Percentiles rank a stretch among this genome's conserved stretches.
These are phyloP conservation scores for Diaporthe humulicola DNA, from an alignment of 2,329 filamentous ascomycete genomes.

Conservation along the genomic window DNA sequence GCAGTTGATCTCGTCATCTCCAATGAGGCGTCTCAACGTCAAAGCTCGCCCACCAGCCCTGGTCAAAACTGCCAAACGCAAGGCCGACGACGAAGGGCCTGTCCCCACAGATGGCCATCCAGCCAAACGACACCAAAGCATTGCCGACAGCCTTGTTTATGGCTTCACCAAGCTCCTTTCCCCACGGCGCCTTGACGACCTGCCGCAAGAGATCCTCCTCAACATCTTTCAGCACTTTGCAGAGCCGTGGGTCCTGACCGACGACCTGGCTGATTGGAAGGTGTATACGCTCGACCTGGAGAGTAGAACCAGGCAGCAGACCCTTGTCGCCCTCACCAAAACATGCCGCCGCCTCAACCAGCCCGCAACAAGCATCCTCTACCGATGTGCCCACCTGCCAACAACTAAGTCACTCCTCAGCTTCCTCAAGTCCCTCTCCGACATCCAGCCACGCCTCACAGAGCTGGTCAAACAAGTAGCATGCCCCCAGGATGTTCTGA, in stretches of 20 bases:
- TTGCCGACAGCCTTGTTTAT: not conserved
- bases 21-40: not conserved
- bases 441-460: not conserved
- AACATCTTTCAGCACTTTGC: conserved; percentile 6
- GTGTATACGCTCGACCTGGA: not conserved
- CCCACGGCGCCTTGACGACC: not conserved
- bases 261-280: conserved; percentile 13
- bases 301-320: conserved; percentile 1
- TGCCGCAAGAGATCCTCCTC: conserved; percentile 27
- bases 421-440: conserved; percentile 8
- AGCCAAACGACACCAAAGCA: not conserved
- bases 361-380: conserved; percentile 22
- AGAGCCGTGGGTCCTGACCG: conserved; percentile 11
- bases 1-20: not conserved
- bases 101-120: not conserved
- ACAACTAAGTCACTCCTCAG: not conserved
- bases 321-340: conserved; percentile 7
- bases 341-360: conserved; percentile 2
- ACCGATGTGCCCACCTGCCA: not conserved
- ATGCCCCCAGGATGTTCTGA: not conserved
- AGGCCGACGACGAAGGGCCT: not conserved
- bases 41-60: not conserved
- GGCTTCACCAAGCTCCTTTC: conserved; percentile 3
- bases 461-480: conserved; percentile 14
- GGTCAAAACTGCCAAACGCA: not conserved